Base-by-base conservation (phyloP, 1,284 basidiomycete genomes). In the Apiotrichum akiyoshidainum region DNA sequence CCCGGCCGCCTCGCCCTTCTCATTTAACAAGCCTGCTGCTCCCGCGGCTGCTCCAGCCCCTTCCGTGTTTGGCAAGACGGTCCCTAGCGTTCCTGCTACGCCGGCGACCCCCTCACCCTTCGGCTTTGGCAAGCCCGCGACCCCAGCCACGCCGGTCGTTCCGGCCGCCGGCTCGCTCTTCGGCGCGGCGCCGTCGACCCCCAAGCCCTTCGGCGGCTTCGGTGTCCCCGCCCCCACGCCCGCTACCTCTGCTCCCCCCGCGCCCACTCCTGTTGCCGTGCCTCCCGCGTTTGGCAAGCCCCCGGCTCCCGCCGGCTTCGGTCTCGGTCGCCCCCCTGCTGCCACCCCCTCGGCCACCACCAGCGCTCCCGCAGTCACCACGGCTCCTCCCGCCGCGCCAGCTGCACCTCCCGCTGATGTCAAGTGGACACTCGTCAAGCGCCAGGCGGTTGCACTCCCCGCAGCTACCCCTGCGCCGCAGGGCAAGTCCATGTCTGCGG, bases 401-500 rank as follows among this genome's bases (percentile, higher is more conserved):
- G 31, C 47, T 12, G 21, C 45, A 26, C 31, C 53, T 1, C 31
- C 52, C 14, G 26, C 54, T 9, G 19, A 19, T 13, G 37, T 37
- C 12, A 58, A 39, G 22, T 55, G 48, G 65, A 65, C 26, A 14
- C 39, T 22, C 60, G 77, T 57, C 40, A 49, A 47, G 65, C 77
- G 65, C 65, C 61, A 48, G 65, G 66, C 21, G 60, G 76, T 58
- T 62, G 68, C 40, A 63, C 66, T 42, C 64, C 70, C 49, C 70
- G 73, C 68, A 37, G 71, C 51, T 66, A 71, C 52, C 64, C 70
- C 11, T 73, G 40, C 52, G 14, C 41, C 40, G 49, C 57, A 42
- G 58, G 64, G 55, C 40, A 63, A 60, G 53, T 60, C 65, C 4
- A 69, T 76, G 66, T 60, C 59, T 1, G 66, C 63, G 1, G 57